These are phyloP conservation scores for Botryotinia calthae DNA, from an alignment of 2,329 filamentous ascomycete genomes.

Conservation along the genomic window DNA sequence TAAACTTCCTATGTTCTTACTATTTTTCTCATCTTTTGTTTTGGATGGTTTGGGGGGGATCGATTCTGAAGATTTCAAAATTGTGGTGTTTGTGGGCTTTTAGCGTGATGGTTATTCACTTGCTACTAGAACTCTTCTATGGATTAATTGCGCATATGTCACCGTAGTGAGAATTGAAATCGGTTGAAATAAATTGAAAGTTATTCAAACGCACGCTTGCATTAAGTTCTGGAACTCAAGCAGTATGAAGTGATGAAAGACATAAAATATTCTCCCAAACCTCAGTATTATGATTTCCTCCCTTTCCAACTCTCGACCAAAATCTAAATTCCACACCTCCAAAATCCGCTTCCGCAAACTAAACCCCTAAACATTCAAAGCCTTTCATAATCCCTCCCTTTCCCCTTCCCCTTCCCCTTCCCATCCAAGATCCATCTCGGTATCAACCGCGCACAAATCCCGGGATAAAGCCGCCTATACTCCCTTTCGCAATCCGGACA, in stretches of 20 bases:
- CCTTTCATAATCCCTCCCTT: no score
- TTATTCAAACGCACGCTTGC: no score
- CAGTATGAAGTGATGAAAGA: not conserved
- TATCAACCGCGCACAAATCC: not conserved
- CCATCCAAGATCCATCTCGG: not conserved
- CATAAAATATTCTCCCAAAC: not conserved
- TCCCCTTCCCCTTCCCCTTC: not conserved
- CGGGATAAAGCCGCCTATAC: not conserved
- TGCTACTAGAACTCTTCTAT: not conserved
- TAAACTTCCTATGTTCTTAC: not conserved
- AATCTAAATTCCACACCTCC: no score
- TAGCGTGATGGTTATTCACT: not conserved
- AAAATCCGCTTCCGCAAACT: no score
- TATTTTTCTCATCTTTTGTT: not conserved
- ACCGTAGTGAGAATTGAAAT: not conserved
- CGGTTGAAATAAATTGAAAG: not conserved
- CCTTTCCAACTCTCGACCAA: not conserved
- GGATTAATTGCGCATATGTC: not conserved
- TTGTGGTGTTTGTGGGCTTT: no score
- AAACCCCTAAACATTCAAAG: not conserved
- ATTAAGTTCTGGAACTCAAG: not conserved
- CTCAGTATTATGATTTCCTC: accelerated
- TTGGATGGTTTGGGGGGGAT: not conserved
- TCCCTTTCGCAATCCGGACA: not conserved
- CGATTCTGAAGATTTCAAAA: no score